Evolutionary conservation across 2,329 filamentous ascomycete species (phyloP).

Genomic region (Penicillium sp.): DNA sequence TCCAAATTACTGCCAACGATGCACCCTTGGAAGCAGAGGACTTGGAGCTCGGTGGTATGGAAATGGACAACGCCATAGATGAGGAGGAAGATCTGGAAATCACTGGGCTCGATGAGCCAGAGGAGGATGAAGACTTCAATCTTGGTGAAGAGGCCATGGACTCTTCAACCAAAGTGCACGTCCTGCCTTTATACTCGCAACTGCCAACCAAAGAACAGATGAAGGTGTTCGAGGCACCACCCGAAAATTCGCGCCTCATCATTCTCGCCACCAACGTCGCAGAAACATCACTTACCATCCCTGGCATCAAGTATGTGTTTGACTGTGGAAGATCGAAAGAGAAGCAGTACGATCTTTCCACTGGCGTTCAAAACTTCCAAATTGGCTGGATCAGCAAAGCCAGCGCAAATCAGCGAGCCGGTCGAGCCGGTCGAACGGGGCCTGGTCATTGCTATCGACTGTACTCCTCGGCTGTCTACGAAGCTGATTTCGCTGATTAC

Average conservation of each 20-base stretch:
- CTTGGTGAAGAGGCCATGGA: conserved; percentile 62
- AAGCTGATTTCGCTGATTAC: conserved; percentile 80
- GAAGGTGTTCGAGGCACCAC: conserved; percentile 81
- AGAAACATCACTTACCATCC: conserved; percentile 95
- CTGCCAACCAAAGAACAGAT: conserved; percentile 89
- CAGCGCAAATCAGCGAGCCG: conserved; percentile 85
- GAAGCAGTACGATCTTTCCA: conserved; percentile 81
- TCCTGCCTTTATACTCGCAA: conserved; percentile 92
- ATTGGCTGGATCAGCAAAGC: conserved; percentile 98
- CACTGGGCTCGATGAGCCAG: conserved; percentile 60
- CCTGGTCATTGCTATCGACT: conserved; percentile 94
- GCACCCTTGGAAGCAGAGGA: conserved; percentile 83
- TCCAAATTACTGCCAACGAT: conserved; percentile 75
- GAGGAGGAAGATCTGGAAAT: conserved; percentile 63
- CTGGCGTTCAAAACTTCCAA: conserved; percentile 92
- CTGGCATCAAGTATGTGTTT: conserved; percentile 92
- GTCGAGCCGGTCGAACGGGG: conserved; percentile 91
- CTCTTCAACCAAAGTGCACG: conserved; percentile 71
- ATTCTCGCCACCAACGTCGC: conserved; percentile 95
- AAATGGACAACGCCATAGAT: conserved; percentile 51
- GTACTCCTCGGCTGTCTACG: conserved; percentile 93
- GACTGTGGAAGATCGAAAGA: conserved; percentile 93
- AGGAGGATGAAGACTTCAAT: conserved; percentile 68
- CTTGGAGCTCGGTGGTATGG: conserved; percentile 71
- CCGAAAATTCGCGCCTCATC: conserved; percentile 79